These are phyloP conservation scores for Globisporangium abappressorium DNA, from an alignment of 352 stramenopile genomes.

Conservation along the genomic window DNA sequence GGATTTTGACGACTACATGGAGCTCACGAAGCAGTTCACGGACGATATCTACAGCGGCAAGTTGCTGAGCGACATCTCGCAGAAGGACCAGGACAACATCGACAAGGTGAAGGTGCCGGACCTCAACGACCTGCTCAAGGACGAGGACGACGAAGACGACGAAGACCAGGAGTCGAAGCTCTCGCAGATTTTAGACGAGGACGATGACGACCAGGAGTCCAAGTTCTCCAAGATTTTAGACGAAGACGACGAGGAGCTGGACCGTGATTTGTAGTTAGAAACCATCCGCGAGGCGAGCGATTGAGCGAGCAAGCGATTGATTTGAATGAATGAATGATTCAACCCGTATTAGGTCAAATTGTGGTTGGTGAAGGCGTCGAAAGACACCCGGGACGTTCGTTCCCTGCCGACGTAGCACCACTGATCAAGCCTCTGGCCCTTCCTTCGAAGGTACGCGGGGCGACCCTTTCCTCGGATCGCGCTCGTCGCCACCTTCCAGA, in stretches of 20 bases:
- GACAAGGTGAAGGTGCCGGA: slow-evolving; percentile 93
- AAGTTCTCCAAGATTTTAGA: slow-evolving; percentile 84
- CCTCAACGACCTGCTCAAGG: slow-evolving; percentile 81
- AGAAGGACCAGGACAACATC: slow-evolving; percentile 98
- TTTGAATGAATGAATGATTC: slow-evolving; percentile 6
- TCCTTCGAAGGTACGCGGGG: no score
- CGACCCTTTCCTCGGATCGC: no score
- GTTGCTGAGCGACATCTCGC: slow-evolving; percentile 96
- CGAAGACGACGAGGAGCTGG: slow-evolving; percentile 41
- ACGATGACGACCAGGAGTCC: slow-evolving; percentile 59
- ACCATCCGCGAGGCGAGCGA: neutral
- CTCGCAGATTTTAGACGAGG: slow-evolving; percentile 73
- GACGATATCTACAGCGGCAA: slow-evolving; percentile 99
- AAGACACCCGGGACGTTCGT: no score
- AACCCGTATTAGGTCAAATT: no score
- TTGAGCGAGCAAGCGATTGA: slow-evolving; percentile 3
- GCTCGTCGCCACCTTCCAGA: no score
- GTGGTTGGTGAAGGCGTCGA: no score
- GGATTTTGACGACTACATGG: slow-evolving; percentile 99
- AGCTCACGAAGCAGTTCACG: slow-evolving; percentile 98
- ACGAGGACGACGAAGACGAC: slow-evolving; percentile 72
- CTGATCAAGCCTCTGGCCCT: no score
- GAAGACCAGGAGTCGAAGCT: slow-evolving; percentile 74
- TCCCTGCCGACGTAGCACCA: no score
- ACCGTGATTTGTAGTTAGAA: slow-evolving; percentile 67